Percentiles rank a stretch among this genome's conserved stretches.
These are phyloP conservation scores for Suhomyces coccinellae DNA, from an alignment of 1,139 yeast genomes.

Conservation along the genomic window DNA sequence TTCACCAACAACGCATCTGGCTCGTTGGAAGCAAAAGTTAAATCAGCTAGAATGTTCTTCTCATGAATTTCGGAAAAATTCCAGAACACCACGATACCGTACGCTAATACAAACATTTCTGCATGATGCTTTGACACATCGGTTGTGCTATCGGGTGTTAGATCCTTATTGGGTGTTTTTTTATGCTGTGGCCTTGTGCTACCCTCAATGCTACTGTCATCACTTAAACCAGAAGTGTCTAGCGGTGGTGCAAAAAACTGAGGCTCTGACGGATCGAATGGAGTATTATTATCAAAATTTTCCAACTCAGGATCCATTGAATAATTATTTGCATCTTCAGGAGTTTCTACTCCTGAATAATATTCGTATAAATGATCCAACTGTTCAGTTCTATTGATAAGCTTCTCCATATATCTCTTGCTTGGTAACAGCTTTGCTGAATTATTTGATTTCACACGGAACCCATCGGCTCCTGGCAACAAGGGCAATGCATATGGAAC, in stretches of 20 bases:
- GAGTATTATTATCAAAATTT: conserved; percentile 34
- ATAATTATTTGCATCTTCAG: conserved; percentile 62
- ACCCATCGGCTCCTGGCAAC: conserved; percentile 84
- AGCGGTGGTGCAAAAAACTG: conserved; percentile 50
- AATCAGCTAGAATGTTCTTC: conserved; percentile 87
- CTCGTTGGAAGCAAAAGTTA: conserved; percentile 68
- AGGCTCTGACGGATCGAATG: conserved; percentile 52
- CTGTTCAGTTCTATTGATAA: conserved; percentile 79
- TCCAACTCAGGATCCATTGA: conserved; percentile 51
- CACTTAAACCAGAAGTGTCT: conserved; percentile 21
- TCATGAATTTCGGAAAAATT: conserved; percentile 91
- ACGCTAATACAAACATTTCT: conserved; percentile 83
- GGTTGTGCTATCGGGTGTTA: conserved; percentile 15
- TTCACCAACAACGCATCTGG: conserved; percentile 57
- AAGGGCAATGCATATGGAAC: conserved; percentile 88
- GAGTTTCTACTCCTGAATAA: conserved; percentile 77
- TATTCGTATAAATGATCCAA: conserved; percentile 90
- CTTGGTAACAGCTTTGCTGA: conserved; percentile 63
- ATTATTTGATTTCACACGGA: conserved; percentile 77
- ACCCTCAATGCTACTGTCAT: conserved; percentile 15
- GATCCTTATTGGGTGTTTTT: conserved; percentile 7
- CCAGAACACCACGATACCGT: conserved; percentile 97
- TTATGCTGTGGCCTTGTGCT: not conserved
- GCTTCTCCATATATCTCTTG: conserved; percentile 67
- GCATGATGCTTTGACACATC: conserved; percentile 75